Evolutionary conservation across 2,329 filamentous ascomycete genomes (phyloP).

Genomic region (Penicillium sp.): DNA sequence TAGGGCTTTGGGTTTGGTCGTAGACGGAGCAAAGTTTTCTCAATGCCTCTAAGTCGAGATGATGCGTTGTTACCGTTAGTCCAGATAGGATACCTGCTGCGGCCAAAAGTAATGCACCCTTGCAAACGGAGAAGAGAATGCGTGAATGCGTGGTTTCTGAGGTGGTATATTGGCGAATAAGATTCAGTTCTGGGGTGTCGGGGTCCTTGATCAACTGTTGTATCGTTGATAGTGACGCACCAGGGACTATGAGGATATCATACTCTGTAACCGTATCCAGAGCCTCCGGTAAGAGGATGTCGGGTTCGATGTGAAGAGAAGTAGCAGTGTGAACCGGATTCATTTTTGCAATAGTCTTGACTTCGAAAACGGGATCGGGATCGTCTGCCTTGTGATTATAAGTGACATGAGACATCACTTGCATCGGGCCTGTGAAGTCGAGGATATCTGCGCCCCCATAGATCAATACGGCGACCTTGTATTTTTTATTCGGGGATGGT

Average conservation of each 20-base stretch:
- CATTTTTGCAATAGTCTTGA: constrained; percentile 32
- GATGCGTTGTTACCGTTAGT: constrained; percentile 40
- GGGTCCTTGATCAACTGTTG: constrained; percentile 14
- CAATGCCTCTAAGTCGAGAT: constrained; percentile 21
- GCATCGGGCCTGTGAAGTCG: constrained; percentile 41
- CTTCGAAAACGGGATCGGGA: constrained; percentile 28
- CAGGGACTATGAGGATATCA: constrained; percentile 43
- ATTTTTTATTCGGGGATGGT: constrained; percentile 10
- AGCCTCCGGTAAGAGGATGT: constrained; percentile 29
- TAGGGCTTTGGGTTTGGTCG: not conserved
- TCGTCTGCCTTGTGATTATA: constrained; percentile 21
- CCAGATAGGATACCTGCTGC: constrained; percentile 36
- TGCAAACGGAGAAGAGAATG: constrained; percentile 41
- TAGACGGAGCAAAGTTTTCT: constrained; percentile 13
- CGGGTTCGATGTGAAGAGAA: constrained; percentile 30
- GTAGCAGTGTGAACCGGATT: constrained; percentile 20
- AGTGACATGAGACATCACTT: constrained; percentile 32
- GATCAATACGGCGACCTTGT: constrained; percentile 39
- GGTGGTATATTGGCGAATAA: constrained; percentile 17
- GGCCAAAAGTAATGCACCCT: constrained; percentile 38
- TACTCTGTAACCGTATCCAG: constrained; percentile 26
- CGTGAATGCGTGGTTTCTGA: constrained; percentile 21
- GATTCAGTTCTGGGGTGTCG: constrained; percentile 12
- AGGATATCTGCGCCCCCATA: constrained; percentile 40
- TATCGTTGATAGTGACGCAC: constrained; percentile 26